These are phyloP conservation scores for Mytilinidion resinicola DNA, from an alignment of 495 filamentous ascomycete genomes.

Conservation along the genomic window DNA sequence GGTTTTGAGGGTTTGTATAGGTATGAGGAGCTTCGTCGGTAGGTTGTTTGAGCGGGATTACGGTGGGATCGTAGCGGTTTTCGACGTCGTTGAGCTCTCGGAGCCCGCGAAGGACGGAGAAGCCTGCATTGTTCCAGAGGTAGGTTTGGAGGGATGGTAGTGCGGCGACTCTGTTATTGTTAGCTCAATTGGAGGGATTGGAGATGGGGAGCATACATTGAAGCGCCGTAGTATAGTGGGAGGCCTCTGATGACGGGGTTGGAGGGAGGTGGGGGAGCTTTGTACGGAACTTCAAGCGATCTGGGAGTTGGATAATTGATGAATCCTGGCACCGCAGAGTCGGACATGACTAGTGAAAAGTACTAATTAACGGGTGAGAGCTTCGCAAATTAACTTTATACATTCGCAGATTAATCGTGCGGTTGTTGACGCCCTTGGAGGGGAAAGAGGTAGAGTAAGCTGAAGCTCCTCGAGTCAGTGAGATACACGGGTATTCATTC, in stretches of 20 bases:
- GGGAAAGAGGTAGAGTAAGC: no score
- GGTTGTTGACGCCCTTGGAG: no score
- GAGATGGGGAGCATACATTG: slow-evolving; percentile 17
- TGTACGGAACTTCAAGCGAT: slow-evolving; percentile 26
- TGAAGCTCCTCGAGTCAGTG: no score
- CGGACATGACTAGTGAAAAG: no score
- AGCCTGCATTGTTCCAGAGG: slow-evolving; percentile 73
- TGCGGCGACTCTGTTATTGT: slow-evolving; percentile 45
- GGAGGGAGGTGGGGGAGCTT: slow-evolving; percentile 16
- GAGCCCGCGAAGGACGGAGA: slow-evolving; percentile 54
- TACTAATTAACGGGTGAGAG: no score
- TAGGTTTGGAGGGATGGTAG: slow-evolving; percentile 50
- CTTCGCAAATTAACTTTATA: no score
- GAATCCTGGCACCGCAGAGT: slow-evolving; percentile 2
- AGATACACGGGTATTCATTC: no score
- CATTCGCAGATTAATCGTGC: no score
- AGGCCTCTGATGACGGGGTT: slow-evolving; percentile 33
- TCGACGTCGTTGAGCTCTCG: slow-evolving; percentile 52
- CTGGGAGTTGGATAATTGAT: slow-evolving; percentile 25
- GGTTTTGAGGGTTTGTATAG: slow-evolving; percentile 15
- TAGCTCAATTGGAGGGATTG: not conserved
- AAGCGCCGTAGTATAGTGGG: slow-evolving; percentile 22
- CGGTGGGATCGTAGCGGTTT: slow-evolving; percentile 75
- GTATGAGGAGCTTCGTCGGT: slow-evolving; percentile 21
- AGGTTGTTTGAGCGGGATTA: slow-evolving; percentile 55